Percentiles rank a stretch among this genome's conserved stretches.
phyloP scores from a whole-genome alignment of 2,329 filamentous ascomycete genomes.

The Exophiala alcalophila region DNA sequence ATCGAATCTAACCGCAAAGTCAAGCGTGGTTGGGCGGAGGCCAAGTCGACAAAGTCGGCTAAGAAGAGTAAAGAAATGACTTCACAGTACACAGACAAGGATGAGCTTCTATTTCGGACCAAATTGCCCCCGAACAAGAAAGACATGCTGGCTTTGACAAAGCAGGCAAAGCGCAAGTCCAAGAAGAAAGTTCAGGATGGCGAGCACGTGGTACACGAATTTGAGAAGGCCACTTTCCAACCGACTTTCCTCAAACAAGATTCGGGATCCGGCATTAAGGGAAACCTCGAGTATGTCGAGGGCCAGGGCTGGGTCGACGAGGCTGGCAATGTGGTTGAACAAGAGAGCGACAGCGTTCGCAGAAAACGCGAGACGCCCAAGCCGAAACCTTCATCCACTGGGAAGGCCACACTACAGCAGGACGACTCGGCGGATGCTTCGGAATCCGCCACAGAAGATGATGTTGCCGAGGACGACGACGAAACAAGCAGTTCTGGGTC shows the following conservation, averaged over 20 bases:
- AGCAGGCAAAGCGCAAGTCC: conserved; percentile 50
- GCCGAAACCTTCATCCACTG: conserved; percentile 28
- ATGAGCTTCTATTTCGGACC: conserved; percentile 83
- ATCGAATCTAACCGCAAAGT: conserved; percentile 72
- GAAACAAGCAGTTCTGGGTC: conserved; percentile 32
- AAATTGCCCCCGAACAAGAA: conserved; percentile 61
- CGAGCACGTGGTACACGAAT: conserved; percentile 79
- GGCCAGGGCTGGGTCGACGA: conserved; percentile 86
- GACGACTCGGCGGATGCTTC: neutral
- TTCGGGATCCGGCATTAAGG: conserved; percentile 43
- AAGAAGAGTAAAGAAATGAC: conserved; percentile 49
- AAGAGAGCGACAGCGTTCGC: conserved; percentile 19
- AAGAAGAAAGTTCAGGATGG: conserved; percentile 57
- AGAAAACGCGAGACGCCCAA: conserved; percentile 22
- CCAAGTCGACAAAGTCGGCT: conserved; percentile 48
- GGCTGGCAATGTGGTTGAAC: conserved; percentile 70
- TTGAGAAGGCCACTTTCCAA: conserved; percentile 77
- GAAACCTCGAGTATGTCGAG: conserved; percentile 68
- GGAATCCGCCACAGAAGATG: conserved; percentile 38
- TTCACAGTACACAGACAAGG: conserved; percentile 75
- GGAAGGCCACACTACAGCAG: neutral
- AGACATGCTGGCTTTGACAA: conserved; percentile 19
- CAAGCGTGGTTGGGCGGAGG: conserved; percentile 85
- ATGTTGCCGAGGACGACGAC: conserved; percentile 32
- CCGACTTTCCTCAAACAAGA: conserved; percentile 72